Evolutionary conservation across 2,329 filamentous ascomycete species (phyloP).

Genomic region (Diaporthe nobilis): DNA sequence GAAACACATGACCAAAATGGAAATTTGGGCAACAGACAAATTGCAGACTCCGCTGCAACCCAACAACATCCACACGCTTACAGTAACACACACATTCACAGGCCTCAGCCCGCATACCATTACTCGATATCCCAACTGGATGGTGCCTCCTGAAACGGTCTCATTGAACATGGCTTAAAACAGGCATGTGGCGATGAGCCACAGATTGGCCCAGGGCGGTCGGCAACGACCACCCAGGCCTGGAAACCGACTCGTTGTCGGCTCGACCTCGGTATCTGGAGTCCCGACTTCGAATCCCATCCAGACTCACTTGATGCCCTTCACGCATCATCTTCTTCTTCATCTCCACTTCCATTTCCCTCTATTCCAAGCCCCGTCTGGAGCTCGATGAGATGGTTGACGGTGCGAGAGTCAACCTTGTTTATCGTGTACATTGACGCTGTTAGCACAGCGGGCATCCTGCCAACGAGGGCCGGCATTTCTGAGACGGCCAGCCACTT

Average conservation of each 20-base stretch:
- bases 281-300: background rate
- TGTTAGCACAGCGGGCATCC: conserved; percentile 51
- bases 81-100: background rate
- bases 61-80: background rate
- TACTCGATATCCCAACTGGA: background rate
- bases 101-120: background rate
- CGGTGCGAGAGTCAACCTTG: conserved; percentile 5
- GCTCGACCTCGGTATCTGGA: background rate
- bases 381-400: background rate
- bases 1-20: conserved; percentile 1
- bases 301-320: background rate
- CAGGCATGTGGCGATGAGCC: background rate
- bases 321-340: background rate
- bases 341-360: background rate
- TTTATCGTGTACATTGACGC: conserved; percentile 52
- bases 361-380: background rate
- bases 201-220: background rate
- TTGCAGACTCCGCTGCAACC: background rate
- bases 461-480: conserved; percentile 39
- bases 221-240: conserved; percentile 21
- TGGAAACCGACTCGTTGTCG: background rate
- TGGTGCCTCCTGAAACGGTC: background rate
- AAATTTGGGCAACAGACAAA: background rate
- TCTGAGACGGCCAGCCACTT: conserved; percentile 54
- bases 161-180: background rate